These are phyloP conservation scores for Trifolium repens DNA, from an alignment of 306 rosid genomes.

Conservation along the genomic window DNA sequence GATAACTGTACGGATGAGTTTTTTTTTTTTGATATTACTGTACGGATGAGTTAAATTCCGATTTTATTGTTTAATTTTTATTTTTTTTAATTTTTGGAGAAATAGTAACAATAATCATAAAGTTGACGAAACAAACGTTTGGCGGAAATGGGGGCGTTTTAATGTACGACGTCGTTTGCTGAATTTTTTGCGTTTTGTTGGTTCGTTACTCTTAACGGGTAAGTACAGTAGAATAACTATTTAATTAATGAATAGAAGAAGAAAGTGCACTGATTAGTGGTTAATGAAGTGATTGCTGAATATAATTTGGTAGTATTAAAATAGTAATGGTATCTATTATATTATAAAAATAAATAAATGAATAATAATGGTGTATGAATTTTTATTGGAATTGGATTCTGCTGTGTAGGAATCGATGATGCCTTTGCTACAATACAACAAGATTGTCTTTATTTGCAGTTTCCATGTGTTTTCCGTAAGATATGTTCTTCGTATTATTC, in stretches of 20 bases:
- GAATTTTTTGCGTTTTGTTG: too few species aligned
- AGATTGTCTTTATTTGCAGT: constrained; percentile 45
- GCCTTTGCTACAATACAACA: constrained; percentile 27
- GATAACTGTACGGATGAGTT: constrained; percentile 46
- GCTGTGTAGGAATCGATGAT: constrained; percentile 17
- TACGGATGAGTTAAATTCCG: constrained; percentile 42
- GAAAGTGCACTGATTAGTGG: too few species aligned
- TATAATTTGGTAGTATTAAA: not conserved
- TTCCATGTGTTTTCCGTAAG: constrained; percentile 47
- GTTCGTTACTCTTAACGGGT: too few species aligned
- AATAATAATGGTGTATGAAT: not conserved
- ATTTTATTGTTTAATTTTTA: constrained; percentile 31
- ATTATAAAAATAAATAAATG: too few species aligned
- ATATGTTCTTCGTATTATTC: constrained; percentile 27
- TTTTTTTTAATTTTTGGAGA: constrained; percentile 28
- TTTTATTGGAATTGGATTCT: constrained; percentile 15
- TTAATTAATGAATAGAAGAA: too few species aligned
- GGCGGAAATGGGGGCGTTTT: not conserved
- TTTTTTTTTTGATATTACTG: too few species aligned
- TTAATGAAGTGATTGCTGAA: not conserved
- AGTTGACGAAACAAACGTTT: constrained; percentile 29
- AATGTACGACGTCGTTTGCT: constrained; percentile 4
- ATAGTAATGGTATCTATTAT: not conserved
- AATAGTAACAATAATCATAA: not conserved
- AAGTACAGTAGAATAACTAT: too few species aligned